These are phyloP conservation scores for Fusarium dlaminii DNA, from an alignment of 2,329 filamentous ascomycete species.

Conservation along the genomic window DNA sequence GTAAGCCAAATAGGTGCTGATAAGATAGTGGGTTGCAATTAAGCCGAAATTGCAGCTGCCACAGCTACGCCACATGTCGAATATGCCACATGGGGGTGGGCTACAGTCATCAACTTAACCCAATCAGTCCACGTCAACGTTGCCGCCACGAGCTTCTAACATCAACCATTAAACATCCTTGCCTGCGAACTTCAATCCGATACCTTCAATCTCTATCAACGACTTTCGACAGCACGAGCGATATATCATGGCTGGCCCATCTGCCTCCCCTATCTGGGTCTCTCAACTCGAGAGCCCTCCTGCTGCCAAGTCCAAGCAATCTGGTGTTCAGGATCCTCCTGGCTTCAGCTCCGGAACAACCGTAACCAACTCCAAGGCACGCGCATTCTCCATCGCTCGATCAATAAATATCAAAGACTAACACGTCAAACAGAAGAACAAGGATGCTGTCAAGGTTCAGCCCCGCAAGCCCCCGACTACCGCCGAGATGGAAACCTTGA, in stretches of 20 bases:
- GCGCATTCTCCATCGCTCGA: neutral
- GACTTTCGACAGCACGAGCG: neutral
- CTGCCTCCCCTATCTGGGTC: constrained; percentile 78
- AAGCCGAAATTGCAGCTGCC: constrained; percentile 39
- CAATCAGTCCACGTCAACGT: constrained; percentile 28
- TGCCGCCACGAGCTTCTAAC: constrained; percentile 23
- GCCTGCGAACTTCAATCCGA: neutral
- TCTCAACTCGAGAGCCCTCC: constrained; percentile 79
- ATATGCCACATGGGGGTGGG: constrained; percentile 21
- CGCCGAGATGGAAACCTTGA: constrained; percentile 92
- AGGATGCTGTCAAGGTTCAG: constrained; percentile 59
- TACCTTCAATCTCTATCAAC: neutral
- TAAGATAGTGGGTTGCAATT: constrained; percentile 41
- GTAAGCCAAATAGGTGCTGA: constrained; percentile 36
- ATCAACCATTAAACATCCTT: constrained; percentile 11
- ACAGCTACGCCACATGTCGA: constrained; percentile 15
- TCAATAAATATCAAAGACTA: neutral
- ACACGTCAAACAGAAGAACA: constrained; percentile 55
- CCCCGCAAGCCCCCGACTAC: constrained; percentile 74
- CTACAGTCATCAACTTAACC: constrained; percentile 7
- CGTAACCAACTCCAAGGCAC: constrained; percentile 64
- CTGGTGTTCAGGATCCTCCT: constrained; percentile 82
- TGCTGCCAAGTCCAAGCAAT: constrained; percentile 70
- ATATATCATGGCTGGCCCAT: constrained; percentile 42
- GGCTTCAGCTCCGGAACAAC: constrained; percentile 74